These are phyloP conservation scores for Alternaria incomplexa DNA, from an alignment of 2,329 filamentous ascomycete species.

Conservation along the genomic window DNA sequence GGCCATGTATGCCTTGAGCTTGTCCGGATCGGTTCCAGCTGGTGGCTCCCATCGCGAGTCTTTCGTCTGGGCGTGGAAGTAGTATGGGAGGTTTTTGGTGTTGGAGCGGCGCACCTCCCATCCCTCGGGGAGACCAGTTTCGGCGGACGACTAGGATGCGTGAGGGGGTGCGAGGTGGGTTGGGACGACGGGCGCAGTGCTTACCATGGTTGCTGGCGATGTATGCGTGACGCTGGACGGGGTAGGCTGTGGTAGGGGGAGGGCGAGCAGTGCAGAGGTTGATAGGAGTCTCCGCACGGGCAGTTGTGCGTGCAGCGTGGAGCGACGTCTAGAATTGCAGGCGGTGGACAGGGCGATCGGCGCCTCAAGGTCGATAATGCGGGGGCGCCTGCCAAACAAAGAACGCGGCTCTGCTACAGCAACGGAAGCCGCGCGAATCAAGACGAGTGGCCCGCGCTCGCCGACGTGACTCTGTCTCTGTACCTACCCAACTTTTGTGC, in stretches of 20 bases:
- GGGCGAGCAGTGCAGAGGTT: not conserved
- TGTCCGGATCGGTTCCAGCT: conserved; percentile 83
- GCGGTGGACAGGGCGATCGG: conserved; percentile 27
- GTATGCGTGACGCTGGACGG: not conserved
- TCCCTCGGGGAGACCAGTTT: conserved; percentile 73
- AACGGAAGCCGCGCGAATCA: conserved; percentile 9
- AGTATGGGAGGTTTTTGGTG: conserved; percentile 98
- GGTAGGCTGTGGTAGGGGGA: not conserved
- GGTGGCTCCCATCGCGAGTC: conserved; percentile 97
- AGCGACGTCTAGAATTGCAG: conserved; percentile 11
- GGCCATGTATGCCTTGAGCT: conserved; percentile 93
- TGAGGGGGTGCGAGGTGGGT: conserved; percentile 25
- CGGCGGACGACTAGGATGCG: conserved; percentile 32
- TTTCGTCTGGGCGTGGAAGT: conserved; percentile 88
- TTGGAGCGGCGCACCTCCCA: conserved; percentile 99
- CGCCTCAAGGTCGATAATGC: conserved; percentile 22
- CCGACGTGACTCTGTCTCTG: not conserved
- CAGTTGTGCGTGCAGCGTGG: conserved; percentile 4
- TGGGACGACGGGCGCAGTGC: conserved; percentile 12
- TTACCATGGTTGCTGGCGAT: conserved; percentile 34
- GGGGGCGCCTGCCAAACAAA: conserved; percentile 24
- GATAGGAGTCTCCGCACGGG: conserved; percentile 4
- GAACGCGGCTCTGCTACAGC: conserved; percentile 3
- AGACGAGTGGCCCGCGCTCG: conserved; percentile 9
- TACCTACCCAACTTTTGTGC: not conserved